Conservation (phyloP, 148 eudicot genomes). For the Vaccinium vitisidaea region DNA sequence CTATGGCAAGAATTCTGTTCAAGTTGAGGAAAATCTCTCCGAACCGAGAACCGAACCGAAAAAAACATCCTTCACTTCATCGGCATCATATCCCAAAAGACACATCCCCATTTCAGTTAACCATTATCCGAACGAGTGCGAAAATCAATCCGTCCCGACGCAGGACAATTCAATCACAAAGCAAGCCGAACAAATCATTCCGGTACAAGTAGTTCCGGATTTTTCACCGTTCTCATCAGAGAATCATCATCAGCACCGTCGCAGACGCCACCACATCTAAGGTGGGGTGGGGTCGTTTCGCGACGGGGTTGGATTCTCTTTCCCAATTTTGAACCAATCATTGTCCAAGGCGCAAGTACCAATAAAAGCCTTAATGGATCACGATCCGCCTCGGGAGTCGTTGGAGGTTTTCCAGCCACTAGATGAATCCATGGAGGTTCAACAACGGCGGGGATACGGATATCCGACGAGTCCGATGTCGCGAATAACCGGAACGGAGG, state of each 20-base stretch:
- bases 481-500: conserved; percentile 47
- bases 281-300: conserved; percentile 20
- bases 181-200: neutral
- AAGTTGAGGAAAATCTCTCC: conserved; percentile 37
- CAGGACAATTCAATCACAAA: conserved; percentile 1
- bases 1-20: conserved; percentile 61
- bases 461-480: conserved; percentile 45
- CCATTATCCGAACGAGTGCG: neutral
- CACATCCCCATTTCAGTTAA: conserved; percentile 10
- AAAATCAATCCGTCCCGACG: neutral
- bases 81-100: conserved; percentile 27
- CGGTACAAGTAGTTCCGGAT: conserved; percentile 5
- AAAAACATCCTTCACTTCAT: neutral
- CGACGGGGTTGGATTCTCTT: conserved; percentile 55
- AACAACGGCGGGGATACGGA: conserved; percentile 10
- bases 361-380: conserved; percentile 1
- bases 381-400: conserved; percentile 65
- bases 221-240: conserved; percentile 1
- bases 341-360: conserved; percentile 22
- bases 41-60: conserved; percentile 21
- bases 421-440: conserved; percentile 18
- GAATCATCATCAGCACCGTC: conserved; percentile 14
- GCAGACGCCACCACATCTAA: conserved; percentile 7
- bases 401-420: conserved; percentile 68
- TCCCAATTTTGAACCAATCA: conserved; percentile 51